Evolutionary conservation across 768 basidiomycete genomes (phyloP), one percentile per base, ranked within the genome.

Genomic region (Pulveroboletus ravenelii): DNA sequence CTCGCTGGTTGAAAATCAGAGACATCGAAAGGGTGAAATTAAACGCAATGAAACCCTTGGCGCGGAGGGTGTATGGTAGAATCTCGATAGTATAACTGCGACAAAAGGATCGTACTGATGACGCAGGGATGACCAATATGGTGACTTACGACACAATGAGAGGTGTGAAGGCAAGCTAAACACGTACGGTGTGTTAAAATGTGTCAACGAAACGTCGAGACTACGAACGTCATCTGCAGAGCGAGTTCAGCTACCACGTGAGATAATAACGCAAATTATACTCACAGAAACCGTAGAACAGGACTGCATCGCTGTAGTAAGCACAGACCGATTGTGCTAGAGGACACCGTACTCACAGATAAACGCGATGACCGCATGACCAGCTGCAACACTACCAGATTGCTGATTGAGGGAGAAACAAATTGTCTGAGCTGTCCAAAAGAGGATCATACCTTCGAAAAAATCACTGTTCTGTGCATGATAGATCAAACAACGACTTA

Each of bases 291-390:
- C 57, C 66, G 54, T 75, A 73, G 56, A 63, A 74, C 30, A 75
- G 42, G 66, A 73, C 72, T 62, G 55, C 23, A 23, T 46, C 17
- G 12, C 14, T 6, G 14, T 35, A 20, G 39, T 44, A 29, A 62
- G 46, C 14, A 9, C 44, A 38, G 15, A 13, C 15, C 20, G 2
- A 23, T 35, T 4, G 13, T 10, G 23, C 6, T 12, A 3, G 18
- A 8, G 17, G n/a, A 30, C 18, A 18, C 8, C 3, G 12, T 14
- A 64, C 70, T 59, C 51, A 72, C 70, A 77, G 45, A 77, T 76
- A 56, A 77, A 71, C 17, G 72, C 74, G 44, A 78, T 70, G 57
- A 74, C 70, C 7, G 76, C 70, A 52, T 78, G 72, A 12, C 70
- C 71, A 43, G 68, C 63, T n/a, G 54, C 38, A 13, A 56, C 29